Evolutionary conservation across 2,329 filamentous ascomycete species (phyloP), one percentile per base, ranked within the genome.

Genomic region (Fusarium armeniacum): DNA sequence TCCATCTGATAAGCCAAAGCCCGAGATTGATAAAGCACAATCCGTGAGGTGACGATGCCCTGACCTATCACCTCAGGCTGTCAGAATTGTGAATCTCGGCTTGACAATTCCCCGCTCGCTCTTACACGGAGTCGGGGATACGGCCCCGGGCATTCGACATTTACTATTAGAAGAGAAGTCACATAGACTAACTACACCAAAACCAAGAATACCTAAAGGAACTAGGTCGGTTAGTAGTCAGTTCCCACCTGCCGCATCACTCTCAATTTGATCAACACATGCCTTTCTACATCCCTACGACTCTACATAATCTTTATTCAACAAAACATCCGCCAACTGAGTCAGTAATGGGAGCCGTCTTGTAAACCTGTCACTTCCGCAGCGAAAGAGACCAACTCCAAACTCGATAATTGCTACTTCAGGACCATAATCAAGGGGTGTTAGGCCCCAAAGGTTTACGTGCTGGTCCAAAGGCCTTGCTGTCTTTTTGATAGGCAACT

Each of bases 11-110:
- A 71, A 69, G 51, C 6, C 26, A 16, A 32, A 30, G 38, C 13
- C 18, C 16, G 30, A 58, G 68, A 71, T 71, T 71, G 68, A 71
- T 71, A 71, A 71, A 56, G 6, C 38, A 41, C 5, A 20, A 47
- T 49, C 36, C 24, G 36, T 41, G 24, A 49, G 44, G 52, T 20
- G 16, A 43, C 13, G 10, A 8, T 30, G 18, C 36, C 22, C 22
- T 43, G 40, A 30, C 44, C n/a, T 46, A 16, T 20, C 44, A 46
- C 13, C 26, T 12, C n/a, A 16, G n/a, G n/a, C n/a, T 40, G n/a
- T 40, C 36, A 20, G 20, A 20, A 40, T 40, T 40, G 36, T 4
- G n/a, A 22, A 65, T 57, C 49, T 71, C 67, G 63, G 63, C 35
- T 12, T 51, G 49, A 16, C 35, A 70, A 71, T 45, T 71, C 51